Base-by-base conservation (phyloP, 331 rosid species). In the Acacia concinna region DNA sequence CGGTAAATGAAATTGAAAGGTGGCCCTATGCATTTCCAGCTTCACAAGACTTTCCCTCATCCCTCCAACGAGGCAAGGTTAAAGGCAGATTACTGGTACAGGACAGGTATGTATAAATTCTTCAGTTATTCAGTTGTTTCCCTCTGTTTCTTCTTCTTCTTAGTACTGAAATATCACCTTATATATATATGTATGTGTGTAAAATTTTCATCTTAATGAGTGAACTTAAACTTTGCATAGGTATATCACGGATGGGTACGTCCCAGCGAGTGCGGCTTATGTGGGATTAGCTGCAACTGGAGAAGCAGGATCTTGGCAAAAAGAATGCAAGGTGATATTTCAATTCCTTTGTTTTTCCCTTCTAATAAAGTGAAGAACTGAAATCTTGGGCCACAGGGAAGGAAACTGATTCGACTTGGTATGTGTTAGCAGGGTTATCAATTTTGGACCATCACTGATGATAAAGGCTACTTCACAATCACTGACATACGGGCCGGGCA, bases 21-120 rank as follows among this genome's bases (percentile, higher is more conserved):
- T 93, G 97, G 97, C 97, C 97, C 14, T 93, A 93, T 62, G 43
- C 41, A 57, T 93, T 93, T 75, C 89, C 88, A 30, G 90, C 89
- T 73, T 93, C 97, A 0, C 10, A 79, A 43, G 94, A 93, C 63
- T 93, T 82, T 60, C 88, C 88, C 52, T 31, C 60, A n/a, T 85
- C 91, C 1, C 75, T 86, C 30, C 84, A 88, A 76, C 86, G 96
- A 37, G 93, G 97, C 31, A 84, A 71, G 23, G 78, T 93, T 37
- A 32, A 68, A 13, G 97, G 97, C n/a, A 90, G 91, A 84, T 78
- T 94, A 66, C 85, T 80, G 23, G 88, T 94, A 44, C 85, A 63
- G 32, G 98, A 94, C 75, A 80, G 91, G 98, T 93, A 88, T 20
- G 72, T 28, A 67, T 15, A 3, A 49, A 18, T 23, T 3, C 57